Percentiles rank a stretch among this genome's conserved stretches.
These are phyloP conservation scores for Phytophthora syringae DNA, from an alignment of 352 stramenopile species.

Conservation along the genomic window DNA sequence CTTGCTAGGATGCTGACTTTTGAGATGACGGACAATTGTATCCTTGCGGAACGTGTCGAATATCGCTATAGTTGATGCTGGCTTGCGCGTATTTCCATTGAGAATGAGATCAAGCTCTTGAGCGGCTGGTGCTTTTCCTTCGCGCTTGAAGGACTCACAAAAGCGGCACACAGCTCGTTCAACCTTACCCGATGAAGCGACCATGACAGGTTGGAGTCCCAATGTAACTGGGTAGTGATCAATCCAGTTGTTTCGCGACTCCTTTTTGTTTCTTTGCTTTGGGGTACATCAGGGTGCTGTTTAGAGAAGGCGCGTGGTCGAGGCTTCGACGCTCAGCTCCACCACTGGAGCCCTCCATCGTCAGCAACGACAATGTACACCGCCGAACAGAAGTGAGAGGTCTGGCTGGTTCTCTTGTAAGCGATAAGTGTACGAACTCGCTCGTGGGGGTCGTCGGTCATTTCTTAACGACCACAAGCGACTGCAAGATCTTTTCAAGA, in stretches of 20 bases:
- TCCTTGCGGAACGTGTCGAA: neutral
- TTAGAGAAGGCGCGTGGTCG: too few species aligned
- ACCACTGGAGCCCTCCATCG: too few species aligned
- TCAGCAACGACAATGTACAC: too few species aligned
- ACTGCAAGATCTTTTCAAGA: too few species aligned
- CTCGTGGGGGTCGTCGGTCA: too few species aligned
- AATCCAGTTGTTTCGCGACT: neutral
- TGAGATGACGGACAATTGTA: neutral
- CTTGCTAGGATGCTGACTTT: neutral
- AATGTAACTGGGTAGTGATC: neutral
- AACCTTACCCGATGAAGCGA: neutral
- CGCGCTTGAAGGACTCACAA: neutral
- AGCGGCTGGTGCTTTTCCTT: neutral
- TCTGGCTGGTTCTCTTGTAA: too few species aligned
- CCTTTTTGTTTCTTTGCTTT: neutral
- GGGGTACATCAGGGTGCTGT: too few species aligned
- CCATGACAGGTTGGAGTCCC: neutral
- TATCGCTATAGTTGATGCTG: neutral
- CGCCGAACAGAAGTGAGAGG: too few species aligned
- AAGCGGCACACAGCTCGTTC: neutral
- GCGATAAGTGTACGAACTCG: too few species aligned
- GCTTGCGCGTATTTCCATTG: neutral
- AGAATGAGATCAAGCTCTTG: neutral
- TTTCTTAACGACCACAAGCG: too few species aligned
- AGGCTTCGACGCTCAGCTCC: too few species aligned